These are phyloP conservation scores for Schrenkiella parvula DNA, from an alignment of 345 rosid genomes.

Conservation along the genomic window DNA sequence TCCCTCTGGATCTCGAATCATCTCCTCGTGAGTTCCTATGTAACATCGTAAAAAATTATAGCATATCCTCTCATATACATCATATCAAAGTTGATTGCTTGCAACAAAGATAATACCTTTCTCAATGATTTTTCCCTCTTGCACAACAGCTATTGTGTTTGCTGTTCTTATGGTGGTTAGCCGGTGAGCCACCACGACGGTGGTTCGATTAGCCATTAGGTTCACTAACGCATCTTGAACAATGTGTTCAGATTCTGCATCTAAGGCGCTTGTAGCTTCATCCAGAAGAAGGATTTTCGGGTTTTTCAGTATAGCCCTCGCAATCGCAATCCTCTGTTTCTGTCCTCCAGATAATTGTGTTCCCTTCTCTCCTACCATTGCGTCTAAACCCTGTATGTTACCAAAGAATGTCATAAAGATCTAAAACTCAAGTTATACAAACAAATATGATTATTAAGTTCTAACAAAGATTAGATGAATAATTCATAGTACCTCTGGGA, in stretches of 20 bases:
- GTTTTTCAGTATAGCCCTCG: neutral
- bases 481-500: constrained; percentile 1
- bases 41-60: neutral
- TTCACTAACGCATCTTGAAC: constrained; percentile 50
- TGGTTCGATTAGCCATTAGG: constrained; percentile 41
- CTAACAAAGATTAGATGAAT: neutral
- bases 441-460: neutral
- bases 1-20: constrained; percentile 9
- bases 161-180: constrained; percentile 49
- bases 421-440: neutral
- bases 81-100: neutral
- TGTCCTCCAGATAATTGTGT: constrained; percentile 47
- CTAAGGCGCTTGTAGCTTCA: constrained; percentile 25
- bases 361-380: constrained; percentile 50
- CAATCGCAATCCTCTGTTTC: constrained; percentile 9
- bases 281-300: constrained; percentile 5
- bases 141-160: constrained; percentile 51
- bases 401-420: neutral
- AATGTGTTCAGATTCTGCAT: constrained; percentile 47
- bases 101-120: neutral
- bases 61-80: neutral
- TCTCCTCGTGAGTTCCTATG: constrained; percentile 18
- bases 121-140: constrained; percentile 47
- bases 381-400: constrained; percentile 35
- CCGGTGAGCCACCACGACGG: constrained; percentile 53